Conservation (phyloP, 805 yeast species). For the Helenozyma baotianmanensis region DNA sequence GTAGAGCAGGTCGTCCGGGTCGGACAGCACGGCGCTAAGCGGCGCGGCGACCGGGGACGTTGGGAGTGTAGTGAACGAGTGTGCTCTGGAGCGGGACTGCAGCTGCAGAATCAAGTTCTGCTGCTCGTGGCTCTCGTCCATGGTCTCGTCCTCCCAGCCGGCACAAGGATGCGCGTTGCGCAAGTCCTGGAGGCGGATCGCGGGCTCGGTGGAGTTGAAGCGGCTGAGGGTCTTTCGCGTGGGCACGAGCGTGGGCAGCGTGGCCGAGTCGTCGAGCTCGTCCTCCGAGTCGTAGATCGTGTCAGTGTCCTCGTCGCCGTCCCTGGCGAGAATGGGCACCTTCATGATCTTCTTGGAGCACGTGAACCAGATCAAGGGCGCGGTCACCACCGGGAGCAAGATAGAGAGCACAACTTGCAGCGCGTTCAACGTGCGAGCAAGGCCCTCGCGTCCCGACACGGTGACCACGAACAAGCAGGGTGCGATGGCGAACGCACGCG, state of each 20-base stretch:
- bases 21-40: slow-evolving; percentile 5
- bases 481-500: slow-evolving; percentile 76
- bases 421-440: slow-evolving; percentile 67
- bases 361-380: slow-evolving; percentile 82
- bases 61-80: neutral
- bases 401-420: slow-evolving; percentile 80
- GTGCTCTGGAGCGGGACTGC: slow-evolving; percentile 2
- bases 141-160: slow-evolving; percentile 35
- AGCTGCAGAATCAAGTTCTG: slow-evolving; percentile 11
- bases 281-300: slow-evolving; percentile 14
- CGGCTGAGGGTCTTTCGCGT: slow-evolving; percentile 10
- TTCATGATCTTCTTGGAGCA: slow-evolving; percentile 64
- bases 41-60: neutral
- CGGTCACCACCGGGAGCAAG: slow-evolving; percentile 80
- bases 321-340: slow-evolving; percentile 38
- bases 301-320: slow-evolving; percentile 24
- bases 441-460: slow-evolving; percentile 75
- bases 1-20: slow-evolving; percentile 21
- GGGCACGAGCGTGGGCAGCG: neutral
- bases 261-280: slow-evolving; percentile 1
- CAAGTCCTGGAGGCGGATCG: slow-evolving; percentile 36
- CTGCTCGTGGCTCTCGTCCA: slow-evolving; percentile 17
- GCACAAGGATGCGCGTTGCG: slow-evolving; percentile 40
- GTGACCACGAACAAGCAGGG: slow-evolving; percentile 79
- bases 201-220: slow-evolving; percentile 34